phyloP scores from a whole-genome alignment of 2,329 filamentous ascomycete genomes.

The Hysterium pulicare region DNA sequence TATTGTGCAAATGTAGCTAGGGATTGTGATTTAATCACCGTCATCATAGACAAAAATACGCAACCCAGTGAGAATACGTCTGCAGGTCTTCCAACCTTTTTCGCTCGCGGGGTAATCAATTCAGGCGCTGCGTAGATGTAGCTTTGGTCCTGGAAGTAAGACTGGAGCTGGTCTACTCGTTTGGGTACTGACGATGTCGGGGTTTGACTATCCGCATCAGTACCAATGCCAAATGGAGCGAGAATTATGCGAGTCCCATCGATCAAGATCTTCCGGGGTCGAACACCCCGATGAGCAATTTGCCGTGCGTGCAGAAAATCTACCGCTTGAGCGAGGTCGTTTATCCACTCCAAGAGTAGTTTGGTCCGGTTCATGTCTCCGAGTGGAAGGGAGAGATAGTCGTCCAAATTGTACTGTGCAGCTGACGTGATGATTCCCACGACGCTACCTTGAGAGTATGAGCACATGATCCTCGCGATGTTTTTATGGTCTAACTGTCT shows the following conservation, averaged over 20 bases:
- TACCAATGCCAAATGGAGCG: conserved; percentile 36
- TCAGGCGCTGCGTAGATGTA: conserved; percentile 41
- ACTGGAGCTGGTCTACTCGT: conserved; percentile 28
- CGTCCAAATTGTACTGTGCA: conserved; percentile 37
- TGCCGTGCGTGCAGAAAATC: conserved; percentile 36
- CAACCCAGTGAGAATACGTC: conserved; percentile 41
- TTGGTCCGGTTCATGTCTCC: conserved; percentile 30
- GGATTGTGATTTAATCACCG: conserved; percentile 34
- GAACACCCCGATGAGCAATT: conserved; percentile 36
- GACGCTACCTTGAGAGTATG: conserved; percentile 36
- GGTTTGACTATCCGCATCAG: conserved; percentile 24
- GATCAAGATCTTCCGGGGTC: conserved; percentile 39
- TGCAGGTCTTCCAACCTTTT: conserved; percentile 25
- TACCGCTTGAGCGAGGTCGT: conserved; percentile 37
- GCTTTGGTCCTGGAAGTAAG: conserved; percentile 31
- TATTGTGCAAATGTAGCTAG: conserved; percentile 33
- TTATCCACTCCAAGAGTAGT: conserved; percentile 39
- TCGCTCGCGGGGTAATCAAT: conserved; percentile 33
- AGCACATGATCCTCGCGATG: conserved; percentile 36
- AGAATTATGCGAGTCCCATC: conserved; percentile 32
- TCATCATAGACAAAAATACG: conserved; percentile 39
- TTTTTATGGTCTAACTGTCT: conserved; percentile 38
- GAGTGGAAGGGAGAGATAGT: conserved; percentile 31
- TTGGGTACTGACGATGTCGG: conserved; percentile 5
- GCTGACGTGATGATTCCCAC: conserved; percentile 32